Base-by-base conservation (phyloP, 352 stramenopile species). In the Nothophytophthora sp. region DNA sequence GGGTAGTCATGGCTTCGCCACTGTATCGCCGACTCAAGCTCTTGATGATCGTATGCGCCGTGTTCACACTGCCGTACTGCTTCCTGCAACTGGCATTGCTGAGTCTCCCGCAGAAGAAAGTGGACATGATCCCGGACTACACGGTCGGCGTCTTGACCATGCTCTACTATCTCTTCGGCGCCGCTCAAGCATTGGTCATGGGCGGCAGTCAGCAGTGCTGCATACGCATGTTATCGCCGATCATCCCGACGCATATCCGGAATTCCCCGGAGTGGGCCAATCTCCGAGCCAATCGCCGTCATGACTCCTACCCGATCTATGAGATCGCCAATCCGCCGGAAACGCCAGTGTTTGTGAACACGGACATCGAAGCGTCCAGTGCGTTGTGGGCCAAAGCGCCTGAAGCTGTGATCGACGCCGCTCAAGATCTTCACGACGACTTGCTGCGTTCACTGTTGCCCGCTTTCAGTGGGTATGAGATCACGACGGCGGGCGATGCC, bases 361-460 rank as follows among this genome's bases (percentile, higher is more conserved):
- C 82, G 2, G 82, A 92, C 29, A 92, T 92, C 40, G 82, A 92
- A 46, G 73, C 71, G 6, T 89, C 77, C 5, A 92, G 80, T 52
- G 76, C 75, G 4, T 29, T 92, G 30, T 92, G 82, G 82, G 78
- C 67, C 0, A 63, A 70, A n/a, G 71, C 66, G 0, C 72, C 67
- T 1, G 62, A 81, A 34, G 39, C 68, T 15, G 60, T 88, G 4
- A 88, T 92, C n/a, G 70, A 86, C 29, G 63, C 60, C 5, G 77
- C 77, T 1, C 72, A 84, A 39, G 69, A 81, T 24, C 46, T 86
- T 2, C 81, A 91, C 37, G 81, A 91, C 23, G 70, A 87, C 60
- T 30, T 90, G 23, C 37, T 90, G 28, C 77, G 80, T 0, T 73
- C 60, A 4, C 44, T 69, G 37, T 32, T 88, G 15, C 64, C 73